These are phyloP conservation scores for Penicillium cataractarum DNA, from an alignment of 495 filamentous ascomycete species.

Conservation along the genomic window DNA sequence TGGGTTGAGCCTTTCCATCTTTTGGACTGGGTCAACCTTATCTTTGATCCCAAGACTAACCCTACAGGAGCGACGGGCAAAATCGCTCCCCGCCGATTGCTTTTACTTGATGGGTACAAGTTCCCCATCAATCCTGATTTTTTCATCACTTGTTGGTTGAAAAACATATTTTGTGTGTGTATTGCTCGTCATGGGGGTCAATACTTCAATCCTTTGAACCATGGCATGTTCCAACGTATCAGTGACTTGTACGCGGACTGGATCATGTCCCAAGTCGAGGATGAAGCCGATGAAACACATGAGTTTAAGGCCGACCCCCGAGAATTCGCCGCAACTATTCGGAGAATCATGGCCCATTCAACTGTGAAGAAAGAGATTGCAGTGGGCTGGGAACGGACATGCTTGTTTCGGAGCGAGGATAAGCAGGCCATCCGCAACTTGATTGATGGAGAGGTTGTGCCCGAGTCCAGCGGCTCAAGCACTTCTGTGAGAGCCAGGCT, in stretches of 20 bases:
- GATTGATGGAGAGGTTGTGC: too few relatives aligned
- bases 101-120: background rate
- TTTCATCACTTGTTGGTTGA: background rate
- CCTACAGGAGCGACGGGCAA: background rate
- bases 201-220: background rate
- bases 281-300: background rate
- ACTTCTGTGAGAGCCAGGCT: too few relatives aligned
- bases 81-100: background rate
- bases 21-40: background rate
- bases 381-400: background rate
- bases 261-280: background rate
- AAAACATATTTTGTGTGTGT: background rate
- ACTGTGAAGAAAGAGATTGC: background rate
- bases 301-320: background rate
- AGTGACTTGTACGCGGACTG: background rate
- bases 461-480: too few relatives aligned
- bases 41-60: background rate
- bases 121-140: background rate
- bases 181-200: background rate
- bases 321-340: background rate
- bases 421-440: background rate
- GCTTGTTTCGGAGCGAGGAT: background rate
- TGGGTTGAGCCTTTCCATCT: background rate
- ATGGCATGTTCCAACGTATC: background rate
- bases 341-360: background rate